These are phyloP conservation scores for Kandelia obovata DNA, from an alignment of 345 rosid species.

Conservation along the genomic window DNA sequence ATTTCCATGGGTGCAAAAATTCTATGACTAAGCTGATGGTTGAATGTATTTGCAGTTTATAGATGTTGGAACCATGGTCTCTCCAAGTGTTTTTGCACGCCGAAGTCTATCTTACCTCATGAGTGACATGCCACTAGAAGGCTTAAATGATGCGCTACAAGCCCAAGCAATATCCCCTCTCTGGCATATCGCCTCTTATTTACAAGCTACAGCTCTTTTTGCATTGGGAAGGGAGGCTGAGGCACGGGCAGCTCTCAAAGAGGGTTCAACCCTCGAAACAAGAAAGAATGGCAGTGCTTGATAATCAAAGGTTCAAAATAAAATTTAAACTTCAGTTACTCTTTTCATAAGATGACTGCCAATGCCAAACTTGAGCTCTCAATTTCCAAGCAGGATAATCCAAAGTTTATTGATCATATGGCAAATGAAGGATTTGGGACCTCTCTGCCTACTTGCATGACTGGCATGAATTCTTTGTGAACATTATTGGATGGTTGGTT, in stretches of 20 bases:
- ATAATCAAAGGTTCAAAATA: slow-evolving; percentile 5
- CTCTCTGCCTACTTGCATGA: slow-evolving; percentile 10
- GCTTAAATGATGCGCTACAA: slow-evolving; percentile 66
- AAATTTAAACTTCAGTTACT: slow-evolving; percentile 8
- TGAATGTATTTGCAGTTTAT: slow-evolving; percentile 51
- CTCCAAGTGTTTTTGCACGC: slow-evolving; percentile 68
- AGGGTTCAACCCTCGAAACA: slow-evolving; percentile 65
- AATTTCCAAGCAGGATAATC: slow-evolving; percentile 10
- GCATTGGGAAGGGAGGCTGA: slow-evolving; percentile 64
- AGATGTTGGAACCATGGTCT: slow-evolving; percentile 64
- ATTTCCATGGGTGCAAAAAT: neutral
- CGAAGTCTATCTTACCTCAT: slow-evolving; percentile 71
- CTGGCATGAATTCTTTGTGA: slow-evolving; percentile 25
- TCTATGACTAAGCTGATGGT: slow-evolving; percentile 12
- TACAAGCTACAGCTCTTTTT: slow-evolving; percentile 67
- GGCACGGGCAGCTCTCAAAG: slow-evolving; percentile 60
- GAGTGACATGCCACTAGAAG: slow-evolving; percentile 68
- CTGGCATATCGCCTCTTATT: slow-evolving; percentile 76
- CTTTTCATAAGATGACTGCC: slow-evolving; percentile 17
- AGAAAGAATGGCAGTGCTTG: slow-evolving; percentile 33
- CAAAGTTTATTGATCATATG: slow-evolving; percentile 8
- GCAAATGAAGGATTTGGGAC: slow-evolving; percentile 8
- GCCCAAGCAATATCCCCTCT: slow-evolving; percentile 70
- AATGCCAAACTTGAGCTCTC: slow-evolving; percentile 15
- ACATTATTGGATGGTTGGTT: slow-evolving; percentile 26